Evolutionary conservation across 176 grass and related monocot species (phyloP), one percentile per base, ranked within the genome.

Genomic region (Musa beccarii): DNA sequence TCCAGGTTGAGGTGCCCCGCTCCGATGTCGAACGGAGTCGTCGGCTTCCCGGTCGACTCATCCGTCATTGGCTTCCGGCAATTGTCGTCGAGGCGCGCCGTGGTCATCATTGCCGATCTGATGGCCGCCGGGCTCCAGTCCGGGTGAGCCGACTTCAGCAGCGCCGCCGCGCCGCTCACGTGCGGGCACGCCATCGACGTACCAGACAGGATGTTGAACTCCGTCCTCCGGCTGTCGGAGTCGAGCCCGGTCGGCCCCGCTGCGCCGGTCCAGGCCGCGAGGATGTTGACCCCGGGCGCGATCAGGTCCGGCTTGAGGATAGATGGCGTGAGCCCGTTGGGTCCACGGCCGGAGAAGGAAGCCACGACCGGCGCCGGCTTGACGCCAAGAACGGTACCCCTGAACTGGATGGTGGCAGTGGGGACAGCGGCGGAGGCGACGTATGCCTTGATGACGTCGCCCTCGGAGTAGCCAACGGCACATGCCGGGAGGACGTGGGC

Each of bases 111-210:
- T n/a, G 93, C 87, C 2, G 89, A 96, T 2, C 85, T 78, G 77
- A 96, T 77, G 8, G 85, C 87, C 0, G 85, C 83, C 0, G 89
- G 89, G 73, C 76, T 88, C 89, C 93, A 92, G 34, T 92, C 81
- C 17, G 59, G 85, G 81, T 96, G 89, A 49, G 43, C 53, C 1
- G 86, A 83, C 8, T 81, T 73, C 11, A 96, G 79, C 73, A 92
- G 63, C 2, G 89, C 93, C 16, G 20, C 89, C n/a, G 89, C 87
- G 13, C 93, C 93, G 26, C 80, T 81, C 43, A 85, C 52, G 77
- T 97, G 93, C 10, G 90, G 90, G 49, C 81, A 86, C 25, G 93
- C 54, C 93, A 97, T 97, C 59, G 90, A 90, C 64, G 90, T 93
- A 49, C 90, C 93, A 65, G 92, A 96, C 19, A 76, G 72, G 51